Base-by-base conservation (phyloP, 2,329 filamentous ascomycete species). In the Fusarium dimerum region DNA sequence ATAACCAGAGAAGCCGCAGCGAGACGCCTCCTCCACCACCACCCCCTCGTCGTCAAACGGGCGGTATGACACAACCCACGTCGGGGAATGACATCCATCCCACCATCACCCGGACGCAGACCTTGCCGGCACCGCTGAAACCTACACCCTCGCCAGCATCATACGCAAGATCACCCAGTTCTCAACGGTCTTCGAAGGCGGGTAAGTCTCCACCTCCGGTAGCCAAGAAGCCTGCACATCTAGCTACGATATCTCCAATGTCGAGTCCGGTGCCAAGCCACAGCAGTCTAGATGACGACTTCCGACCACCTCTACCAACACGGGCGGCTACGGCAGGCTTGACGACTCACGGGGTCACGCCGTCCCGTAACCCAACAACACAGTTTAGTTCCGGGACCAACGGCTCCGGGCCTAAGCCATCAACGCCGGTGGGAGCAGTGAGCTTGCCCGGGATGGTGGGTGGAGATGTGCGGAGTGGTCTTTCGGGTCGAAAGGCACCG, bases 211-310 rank as follows among this genome's bases (percentile, higher is more conserved):
- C 79, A n/a, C 83, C 81, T 6, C 80, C 80, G 1, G 75, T 88
- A 45, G 86, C 85, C 18, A 82, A 77, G 66, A 89, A 89, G 62
- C 86, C 86, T 2, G 76, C 80, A 3, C 81, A 84, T 57, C 74
- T 85, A 5, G 61, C 71, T 15, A 64, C 66, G 7, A 60, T 61
- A 40, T 66, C 68, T 3, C 67, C 65, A 2, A 50, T 48, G 16
- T 52, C 61, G 26, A 66, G 62, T 44, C 60, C 65, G n/a, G 52
- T 45, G 9, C 43, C 55, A 11, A 61, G 61, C 18, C 55, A 51
- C 32, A 55, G 47, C 20, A 44, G 49, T n/a, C 48, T 59, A n/a
- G 59, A 61, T 20, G 61, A 66, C 41, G 63, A 63, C 17, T 66
- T 65, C 45, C 53, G 55, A 13, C 65, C 66, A 29, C 55, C 60